Evolutionary conservation across 306 rosid genomes (phyloP).

Genomic region (Elaeagnus macrophylla): DNA sequence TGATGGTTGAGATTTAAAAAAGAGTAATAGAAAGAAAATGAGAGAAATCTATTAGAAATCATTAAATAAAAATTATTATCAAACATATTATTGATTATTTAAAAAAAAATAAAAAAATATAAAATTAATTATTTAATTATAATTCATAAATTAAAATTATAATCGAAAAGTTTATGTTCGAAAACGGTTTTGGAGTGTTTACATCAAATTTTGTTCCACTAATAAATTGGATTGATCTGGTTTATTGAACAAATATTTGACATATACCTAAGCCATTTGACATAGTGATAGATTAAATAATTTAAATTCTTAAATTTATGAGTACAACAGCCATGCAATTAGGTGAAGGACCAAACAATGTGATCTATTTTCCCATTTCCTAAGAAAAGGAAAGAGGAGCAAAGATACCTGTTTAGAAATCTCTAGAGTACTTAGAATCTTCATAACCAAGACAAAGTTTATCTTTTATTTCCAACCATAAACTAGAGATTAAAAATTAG

Average conservation of each 20-base stretch:
- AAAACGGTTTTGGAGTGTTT: no score
- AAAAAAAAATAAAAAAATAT: no score
- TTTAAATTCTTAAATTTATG: conserved; percentile 6
- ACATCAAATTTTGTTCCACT: background rate
- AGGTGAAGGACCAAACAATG: conserved; percentile 12
- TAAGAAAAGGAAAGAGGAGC: conserved; percentile 18
- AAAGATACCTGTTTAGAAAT: conserved; percentile 20
- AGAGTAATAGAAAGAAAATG: no score
- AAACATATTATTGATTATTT: no score
- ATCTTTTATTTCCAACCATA: background rate
- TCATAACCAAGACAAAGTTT: conserved; percentile 20
- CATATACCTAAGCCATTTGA: conserved; percentile 31
- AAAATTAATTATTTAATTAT: no score
- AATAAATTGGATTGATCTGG: conserved; percentile 8
- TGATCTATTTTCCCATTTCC: conserved; percentile 26
- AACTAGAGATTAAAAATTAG: background rate
- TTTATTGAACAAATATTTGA: conserved; percentile 7
- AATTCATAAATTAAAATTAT: no score
- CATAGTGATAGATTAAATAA: conserved; percentile 18
- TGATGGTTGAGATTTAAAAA: no score
- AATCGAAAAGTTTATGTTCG: no score
- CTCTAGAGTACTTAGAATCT: conserved; percentile 29
- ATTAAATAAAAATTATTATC: no score
- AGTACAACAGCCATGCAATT: conserved; percentile 28
- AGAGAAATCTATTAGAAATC: no score